Base-by-base conservation (phyloP, 768 basidiomycete species). In the Sistotremastrum niveocremeum region DNA sequence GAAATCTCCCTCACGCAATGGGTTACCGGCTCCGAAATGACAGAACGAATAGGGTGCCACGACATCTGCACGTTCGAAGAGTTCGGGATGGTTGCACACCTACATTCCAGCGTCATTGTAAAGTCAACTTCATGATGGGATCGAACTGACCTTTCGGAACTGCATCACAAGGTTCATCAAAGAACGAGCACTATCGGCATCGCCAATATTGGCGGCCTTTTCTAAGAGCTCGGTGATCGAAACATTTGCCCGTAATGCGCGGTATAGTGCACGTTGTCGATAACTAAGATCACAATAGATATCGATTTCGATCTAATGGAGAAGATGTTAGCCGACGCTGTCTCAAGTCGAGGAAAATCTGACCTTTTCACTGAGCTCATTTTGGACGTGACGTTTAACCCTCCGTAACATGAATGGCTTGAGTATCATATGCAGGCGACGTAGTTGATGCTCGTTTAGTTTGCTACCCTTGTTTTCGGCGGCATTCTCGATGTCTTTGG, bases 131-230 rank as follows among this genome's bases (percentile, higher is more conserved):
- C 43, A 2, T 20, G 3, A 11, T 12, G 38, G 42, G 9, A 33
- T 2, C 33, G 36, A 28, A 47, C 63, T 30, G 46, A 86, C 89
- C 72, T 99, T 99, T 54, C 95, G 81, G 72, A 98, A 98, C 61
- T 99, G 95, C 95, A 99, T 99, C 51, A 99, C 95, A 49, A 99
- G 74, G 63, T 98, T 99, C 94, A 98, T 98, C 49, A 99, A 68
- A 5, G 90, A 88, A 45, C 89, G 81, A 44, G 91, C 89, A 32
- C 87, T 88, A 53, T 91, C 87, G 5, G 79, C 85, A 55, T 94
- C 89, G 10, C 89, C 85, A 49, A 89, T 78, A 52, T 86, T 86
- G 3, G 87, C 81, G 7, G 95, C 93, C 61, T 95, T 93, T 54
- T 84, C 84, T 42, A 99, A 69, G 34, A 99, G 76, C 59, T 98